phyloP scores from a whole-genome alignment of 1,139 yeast species.

The Hansenula sp. region DNA sequence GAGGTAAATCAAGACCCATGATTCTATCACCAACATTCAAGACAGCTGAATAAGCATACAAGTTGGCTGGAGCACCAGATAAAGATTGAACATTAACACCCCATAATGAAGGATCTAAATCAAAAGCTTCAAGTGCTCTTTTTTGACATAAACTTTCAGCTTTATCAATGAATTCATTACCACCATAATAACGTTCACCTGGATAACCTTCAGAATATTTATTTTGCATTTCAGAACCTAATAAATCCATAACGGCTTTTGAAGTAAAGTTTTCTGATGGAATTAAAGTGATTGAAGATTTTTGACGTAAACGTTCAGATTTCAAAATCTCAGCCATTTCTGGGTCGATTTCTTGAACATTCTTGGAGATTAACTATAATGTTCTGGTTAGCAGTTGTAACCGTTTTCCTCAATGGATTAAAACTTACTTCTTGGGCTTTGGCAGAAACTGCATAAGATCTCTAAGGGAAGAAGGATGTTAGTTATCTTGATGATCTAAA shows the following conservation, averaged over 20 bases:
- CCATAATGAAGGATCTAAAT: conserved; percentile 75
- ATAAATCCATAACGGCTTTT: conserved; percentile 86
- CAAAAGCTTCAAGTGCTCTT: conserved; percentile 86
- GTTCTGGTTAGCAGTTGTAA: neutral
- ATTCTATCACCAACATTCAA: conserved; percentile 88
- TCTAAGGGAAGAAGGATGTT: conserved; percentile 3
- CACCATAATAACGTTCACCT: conserved; percentile 96
- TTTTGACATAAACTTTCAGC: conserved; percentile 87
- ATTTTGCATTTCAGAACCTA: conserved; percentile 96
- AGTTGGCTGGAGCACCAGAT: conserved; percentile 95
- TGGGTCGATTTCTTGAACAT: conserved; percentile 71
- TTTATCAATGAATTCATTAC: conserved; percentile 89
- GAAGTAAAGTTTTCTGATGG: conserved; percentile 96
- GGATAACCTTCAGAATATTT: conserved; percentile 99
- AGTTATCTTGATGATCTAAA: neutral
- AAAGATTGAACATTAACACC: conserved; percentile 95
- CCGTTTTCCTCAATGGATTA: too few species aligned
- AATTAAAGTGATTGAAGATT: conserved; percentile 83
- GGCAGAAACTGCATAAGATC: conserved; percentile 16
- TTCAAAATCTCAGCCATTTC: conserved; percentile 76
- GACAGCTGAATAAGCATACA: conserved; percentile 90
- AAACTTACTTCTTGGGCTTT: conserved; percentile 15
- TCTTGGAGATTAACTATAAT: conserved; percentile 51
- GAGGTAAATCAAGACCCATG: conserved; percentile 96
- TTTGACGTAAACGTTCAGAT: conserved; percentile 79